A percentile compares a stretch with the other conserved stretches of the same genome.
phyloP scores from a whole-genome alignment of 2,329 filamentous ascomycete species.

The Rutstroemia sp. region DNA sequence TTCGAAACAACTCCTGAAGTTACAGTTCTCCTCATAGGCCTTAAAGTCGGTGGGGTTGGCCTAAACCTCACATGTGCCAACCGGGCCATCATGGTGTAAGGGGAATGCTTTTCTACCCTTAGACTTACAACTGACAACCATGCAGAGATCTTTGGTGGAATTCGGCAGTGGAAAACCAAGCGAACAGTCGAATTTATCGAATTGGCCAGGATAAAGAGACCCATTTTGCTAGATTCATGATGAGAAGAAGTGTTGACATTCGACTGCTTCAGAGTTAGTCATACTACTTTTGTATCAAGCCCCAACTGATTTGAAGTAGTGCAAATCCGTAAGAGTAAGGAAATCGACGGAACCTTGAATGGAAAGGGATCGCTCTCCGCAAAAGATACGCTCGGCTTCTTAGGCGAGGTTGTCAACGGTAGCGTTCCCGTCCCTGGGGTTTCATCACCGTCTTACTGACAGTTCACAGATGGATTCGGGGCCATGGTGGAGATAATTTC shows the following conservation, averaged over 20 bases:
- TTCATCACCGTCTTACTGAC: background rate
- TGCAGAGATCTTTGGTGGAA: conserved; percentile 2
- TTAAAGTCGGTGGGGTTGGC: conserved; percentile 1
- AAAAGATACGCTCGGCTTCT: background rate
- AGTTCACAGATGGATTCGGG: background rate
- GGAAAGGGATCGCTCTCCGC: background rate
- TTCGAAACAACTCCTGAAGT: background rate
- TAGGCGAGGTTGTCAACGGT: background rate
- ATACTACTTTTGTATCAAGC: no score
- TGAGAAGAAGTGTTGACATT: background rate
- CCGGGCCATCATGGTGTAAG: background rate
- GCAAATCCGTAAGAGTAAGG: background rate
- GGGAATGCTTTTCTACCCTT: background rate
- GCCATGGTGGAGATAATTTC: background rate
- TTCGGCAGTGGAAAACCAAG: background rate
- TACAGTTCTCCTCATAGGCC: background rate
- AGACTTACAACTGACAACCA: background rate
- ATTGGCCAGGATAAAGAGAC: background rate
- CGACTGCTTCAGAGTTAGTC: background rate
- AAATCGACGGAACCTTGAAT: background rate
- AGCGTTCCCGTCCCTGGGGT: background rate
- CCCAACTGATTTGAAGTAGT: background rate
- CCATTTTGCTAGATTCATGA: background rate
- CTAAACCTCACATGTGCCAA: conserved; percentile 1
- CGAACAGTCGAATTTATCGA: background rate